Percentiles rank a stretch among this genome's conserved stretches.
Conservation (phyloP, 2,329 filamentous ascomycete genomes). For the Alternaria solani region DNA sequence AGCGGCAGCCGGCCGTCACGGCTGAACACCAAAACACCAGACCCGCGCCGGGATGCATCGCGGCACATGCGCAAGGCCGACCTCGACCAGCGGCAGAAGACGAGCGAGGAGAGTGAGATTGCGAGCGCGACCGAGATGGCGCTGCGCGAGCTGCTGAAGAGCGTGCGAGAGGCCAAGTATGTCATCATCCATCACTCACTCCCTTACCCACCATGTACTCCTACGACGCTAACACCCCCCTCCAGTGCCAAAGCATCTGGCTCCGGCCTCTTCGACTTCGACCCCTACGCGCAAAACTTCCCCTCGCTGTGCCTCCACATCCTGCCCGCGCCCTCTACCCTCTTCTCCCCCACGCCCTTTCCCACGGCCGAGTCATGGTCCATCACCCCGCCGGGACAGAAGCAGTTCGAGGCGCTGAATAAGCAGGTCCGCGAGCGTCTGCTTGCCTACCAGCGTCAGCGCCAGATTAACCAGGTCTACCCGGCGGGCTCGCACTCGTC, state of each 20-base stretch:
- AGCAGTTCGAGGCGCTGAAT: constrained; percentile 76
- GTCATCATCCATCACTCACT: constrained; percentile 5
- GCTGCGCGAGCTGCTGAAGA: constrained; percentile 80
- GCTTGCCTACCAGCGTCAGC: constrained; percentile 45
- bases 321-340: constrained; percentile 78
- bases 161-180: constrained; percentile 83
- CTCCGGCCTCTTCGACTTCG: constrained; percentile 73
- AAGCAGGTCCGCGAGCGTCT: constrained; percentile 73
- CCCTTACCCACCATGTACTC: neutral
- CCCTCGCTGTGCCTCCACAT: constrained; percentile 84
- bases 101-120: constrained; percentile 77
- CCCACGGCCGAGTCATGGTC: constrained; percentile 83
- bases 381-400: constrained; percentile 74
- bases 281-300: constrained; percentile 85
- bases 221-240: neutral
- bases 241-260: constrained; percentile 55
- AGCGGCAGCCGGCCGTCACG: constrained; percentile 72
- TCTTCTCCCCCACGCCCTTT: constrained; percentile 83
- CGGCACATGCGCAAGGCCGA: constrained; percentile 62
- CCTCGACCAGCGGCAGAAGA: constrained; percentile 69
- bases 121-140: constrained; percentile 85
- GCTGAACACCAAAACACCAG: constrained; percentile 57
- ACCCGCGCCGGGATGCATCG: constrained; percentile 47
- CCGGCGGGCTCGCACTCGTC: constrained; percentile 37
- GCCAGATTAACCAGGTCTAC: constrained; percentile 47